A percentile compares a stretch with the other conserved stretches of the same genome.
These are phyloP conservation scores for Jaltomata sinuosa DNA, from an alignment of 257 asterid species.

Conservation along the genomic window DNA sequence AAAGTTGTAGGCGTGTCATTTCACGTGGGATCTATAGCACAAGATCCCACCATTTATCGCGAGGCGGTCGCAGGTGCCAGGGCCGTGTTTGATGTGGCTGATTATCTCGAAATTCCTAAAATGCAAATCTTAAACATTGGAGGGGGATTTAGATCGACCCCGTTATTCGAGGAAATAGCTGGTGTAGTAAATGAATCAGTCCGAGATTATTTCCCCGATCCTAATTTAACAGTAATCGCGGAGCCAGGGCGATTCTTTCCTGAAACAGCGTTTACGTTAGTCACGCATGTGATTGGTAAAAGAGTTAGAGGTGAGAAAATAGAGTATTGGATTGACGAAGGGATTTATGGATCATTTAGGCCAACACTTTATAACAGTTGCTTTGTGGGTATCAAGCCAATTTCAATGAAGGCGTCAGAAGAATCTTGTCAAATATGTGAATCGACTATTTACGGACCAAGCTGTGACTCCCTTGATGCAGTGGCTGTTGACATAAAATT, in stretches of 20 bases:
- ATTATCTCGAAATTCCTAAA: neutral
- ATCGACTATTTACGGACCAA: conserved; percentile 1
- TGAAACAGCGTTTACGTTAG: neutral
- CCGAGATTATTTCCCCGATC: neutral
- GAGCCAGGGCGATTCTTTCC: conserved; percentile 6
- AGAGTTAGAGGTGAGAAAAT: conserved; percentile 1
- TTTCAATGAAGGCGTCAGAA: neutral
- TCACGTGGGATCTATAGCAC: conserved; percentile 3
- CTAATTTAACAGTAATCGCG: neutral
- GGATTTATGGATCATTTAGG: conserved; percentile 9
- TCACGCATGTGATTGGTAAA: conserved; percentile 1
- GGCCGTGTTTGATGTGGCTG: neutral
- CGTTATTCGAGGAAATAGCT: neutral
- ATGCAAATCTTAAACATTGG: neutral
- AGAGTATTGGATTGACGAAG: conserved; percentile 12
- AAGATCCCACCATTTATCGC: neutral
- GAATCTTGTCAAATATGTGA: neutral
- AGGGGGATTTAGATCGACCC: neutral
- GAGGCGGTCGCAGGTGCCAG: neutral
- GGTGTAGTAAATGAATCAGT: neutral
- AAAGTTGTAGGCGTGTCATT: conserved; percentile 1
- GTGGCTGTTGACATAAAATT: neutral
- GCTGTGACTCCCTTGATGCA: neutral
- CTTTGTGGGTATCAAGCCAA: neutral
- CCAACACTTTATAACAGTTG: conserved; percentile 2